These are phyloP conservation scores for Aphanomyces cochlioides DNA, from an alignment of 352 stramenopile genomes.

Conservation along the genomic window DNA sequence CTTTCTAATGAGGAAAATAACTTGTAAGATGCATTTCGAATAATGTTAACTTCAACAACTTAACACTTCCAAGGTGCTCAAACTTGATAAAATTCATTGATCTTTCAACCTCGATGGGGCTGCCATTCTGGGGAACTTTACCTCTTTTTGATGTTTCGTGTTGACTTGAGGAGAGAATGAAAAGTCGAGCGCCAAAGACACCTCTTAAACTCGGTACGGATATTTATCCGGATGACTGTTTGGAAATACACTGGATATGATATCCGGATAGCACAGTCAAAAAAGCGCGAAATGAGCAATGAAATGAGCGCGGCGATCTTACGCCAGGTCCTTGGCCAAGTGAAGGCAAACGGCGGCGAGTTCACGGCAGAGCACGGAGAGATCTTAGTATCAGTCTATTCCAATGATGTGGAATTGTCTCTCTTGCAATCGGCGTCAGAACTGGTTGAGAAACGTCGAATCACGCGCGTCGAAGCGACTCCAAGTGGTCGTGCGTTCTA, in stretches of 20 bases:
- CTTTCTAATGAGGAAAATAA: too few species aligned
- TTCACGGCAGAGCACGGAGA: conserved; percentile 22
- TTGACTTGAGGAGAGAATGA: too few species aligned
- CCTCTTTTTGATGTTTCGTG: too few species aligned
- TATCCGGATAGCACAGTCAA: not conserved
- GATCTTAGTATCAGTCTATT: conserved; percentile 15
- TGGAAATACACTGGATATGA: not conserved
- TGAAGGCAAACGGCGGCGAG: conserved; percentile 16
- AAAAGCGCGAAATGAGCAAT: conserved; percentile 25
- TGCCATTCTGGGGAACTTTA: too few species aligned
- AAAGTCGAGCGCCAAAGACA: too few species aligned
- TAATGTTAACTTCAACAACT: too few species aligned
- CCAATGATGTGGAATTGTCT: conserved; percentile 20
- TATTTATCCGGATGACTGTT: too few species aligned
- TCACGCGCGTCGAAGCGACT: conserved; percentile 5
- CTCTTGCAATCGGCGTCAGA: conserved; percentile 23
- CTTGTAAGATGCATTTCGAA: too few species aligned
- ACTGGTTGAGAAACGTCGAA: conserved; percentile 11
- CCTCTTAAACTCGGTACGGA: too few species aligned
- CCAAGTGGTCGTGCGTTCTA: conserved; percentile 23
- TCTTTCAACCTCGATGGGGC: too few species aligned
- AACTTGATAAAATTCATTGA: too few species aligned
- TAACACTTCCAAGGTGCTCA: too few species aligned
- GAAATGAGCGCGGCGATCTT: conserved; percentile 29
- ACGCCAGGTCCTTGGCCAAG: conserved; percentile 7